phyloP scores from a whole-genome alignment of 1,284 basidiomycete genomes.

The Apiotrichum akiyoshidainum region DNA sequence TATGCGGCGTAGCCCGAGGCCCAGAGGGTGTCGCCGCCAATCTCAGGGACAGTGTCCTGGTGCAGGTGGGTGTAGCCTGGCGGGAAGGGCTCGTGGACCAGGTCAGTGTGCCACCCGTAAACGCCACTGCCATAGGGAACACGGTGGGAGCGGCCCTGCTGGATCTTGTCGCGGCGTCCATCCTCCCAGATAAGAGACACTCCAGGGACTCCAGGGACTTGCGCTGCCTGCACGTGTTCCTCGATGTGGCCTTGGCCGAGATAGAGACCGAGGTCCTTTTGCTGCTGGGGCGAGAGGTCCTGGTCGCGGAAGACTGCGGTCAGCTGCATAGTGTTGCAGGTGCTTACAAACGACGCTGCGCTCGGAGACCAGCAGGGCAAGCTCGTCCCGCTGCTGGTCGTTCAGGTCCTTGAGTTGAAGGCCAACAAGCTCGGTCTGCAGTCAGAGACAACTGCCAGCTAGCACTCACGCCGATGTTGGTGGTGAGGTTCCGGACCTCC shows the following conservation, averaged over 20 bases:
- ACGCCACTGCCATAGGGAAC: conserved; percentile 27
- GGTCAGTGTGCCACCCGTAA: conserved; percentile 66
- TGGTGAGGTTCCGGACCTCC: conserved; percentile 31
- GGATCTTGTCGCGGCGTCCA: conserved; percentile 10
- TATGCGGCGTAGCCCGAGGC: conserved; percentile 55
- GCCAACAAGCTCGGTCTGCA: conserved; percentile 39
- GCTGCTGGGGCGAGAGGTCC: conserved; percentile 33
- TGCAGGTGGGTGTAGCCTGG: conserved; percentile 61
- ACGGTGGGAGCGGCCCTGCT: conserved; percentile 5
- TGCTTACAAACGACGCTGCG: conserved; percentile 36
- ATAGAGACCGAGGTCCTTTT: conserved; percentile 32
- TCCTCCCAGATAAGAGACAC: conserved; percentile 24
- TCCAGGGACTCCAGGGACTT: conserved; percentile 23
- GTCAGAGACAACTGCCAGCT: too few relatives aligned
- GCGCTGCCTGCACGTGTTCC: conserved; percentile 64
- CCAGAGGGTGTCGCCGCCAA: conserved; percentile 37
- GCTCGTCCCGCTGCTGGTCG: conserved; percentile 39
- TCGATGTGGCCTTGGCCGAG: conserved; percentile 46
- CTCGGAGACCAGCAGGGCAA: conserved; percentile 37
- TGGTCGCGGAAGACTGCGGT: conserved; percentile 31
- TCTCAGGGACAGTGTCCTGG: conserved; percentile 50
- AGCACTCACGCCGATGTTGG: conserved; percentile 32
- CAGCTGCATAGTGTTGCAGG: not conserved
- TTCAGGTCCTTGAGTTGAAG: conserved; percentile 35
- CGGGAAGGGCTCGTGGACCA: conserved; percentile 68